Evolutionary conservation across 2,329 filamentous ascomycete genomes (phyloP).

Genomic region (Talaromyces sp.): DNA sequence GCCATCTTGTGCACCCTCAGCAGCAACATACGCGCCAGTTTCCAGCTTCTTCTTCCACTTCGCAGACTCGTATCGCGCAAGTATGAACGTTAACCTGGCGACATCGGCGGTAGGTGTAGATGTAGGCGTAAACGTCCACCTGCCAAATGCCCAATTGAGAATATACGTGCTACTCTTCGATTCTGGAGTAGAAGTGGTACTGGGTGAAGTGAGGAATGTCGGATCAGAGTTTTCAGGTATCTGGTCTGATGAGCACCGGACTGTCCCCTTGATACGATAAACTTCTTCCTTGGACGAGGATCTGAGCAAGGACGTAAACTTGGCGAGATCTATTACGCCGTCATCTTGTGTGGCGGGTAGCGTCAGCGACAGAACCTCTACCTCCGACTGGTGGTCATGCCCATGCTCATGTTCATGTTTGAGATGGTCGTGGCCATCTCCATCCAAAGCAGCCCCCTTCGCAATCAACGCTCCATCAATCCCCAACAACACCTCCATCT

Average conservation of each 20-base stretch:
- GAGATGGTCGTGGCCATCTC: conserved; percentile 17
- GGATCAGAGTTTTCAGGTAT: conserved; percentile 29
- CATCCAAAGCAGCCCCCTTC: conserved; percentile 21
- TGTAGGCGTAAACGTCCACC: conserved; percentile 80
- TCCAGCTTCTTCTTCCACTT: conserved; percentile 52
- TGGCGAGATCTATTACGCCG: conserved; percentile 48
- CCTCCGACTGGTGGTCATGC: conserved; percentile 71
- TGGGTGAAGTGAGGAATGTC: conserved; percentile 5
- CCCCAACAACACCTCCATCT: conserved; percentile 76
- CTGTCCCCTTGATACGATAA: conserved; percentile 83
- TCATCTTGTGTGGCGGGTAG: conserved; percentile 36
- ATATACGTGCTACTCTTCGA: conserved; percentile 63
- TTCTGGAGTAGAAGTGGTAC: background rate
- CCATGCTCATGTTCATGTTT: conserved; percentile 23
- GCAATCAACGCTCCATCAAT: conserved; percentile 71
- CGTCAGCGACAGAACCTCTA: conserved; percentile 85
- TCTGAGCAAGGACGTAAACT: conserved; percentile 65
- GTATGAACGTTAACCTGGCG: conserved; percentile 45
- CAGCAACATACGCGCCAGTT: conserved; percentile 34
- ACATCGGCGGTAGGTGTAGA: conserved; percentile 24
- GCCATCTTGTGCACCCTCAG: conserved; percentile 18
- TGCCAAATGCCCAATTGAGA: conserved; percentile 95
- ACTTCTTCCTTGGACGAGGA: conserved; percentile 86
- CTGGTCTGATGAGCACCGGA: conserved; percentile 45
- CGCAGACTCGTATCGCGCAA: conserved; percentile 46